Evolutionary conservation across 1,139 yeast genomes (phyloP).

Genomic region (Yamadazyma taylorii): DNA sequence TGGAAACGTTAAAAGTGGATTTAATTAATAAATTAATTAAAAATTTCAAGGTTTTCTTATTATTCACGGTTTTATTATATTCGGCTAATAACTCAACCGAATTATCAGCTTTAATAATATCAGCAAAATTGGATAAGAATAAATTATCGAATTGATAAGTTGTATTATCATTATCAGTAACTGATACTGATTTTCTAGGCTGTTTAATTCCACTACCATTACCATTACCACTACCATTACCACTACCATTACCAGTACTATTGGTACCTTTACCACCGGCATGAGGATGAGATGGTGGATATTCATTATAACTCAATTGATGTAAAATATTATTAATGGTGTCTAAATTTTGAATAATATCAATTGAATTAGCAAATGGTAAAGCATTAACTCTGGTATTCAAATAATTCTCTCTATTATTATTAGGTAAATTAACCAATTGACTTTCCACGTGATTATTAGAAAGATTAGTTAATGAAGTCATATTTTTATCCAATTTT

Average conservation of each 20-base stretch:
- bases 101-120: conserved; percentile 48
- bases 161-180: conserved; percentile 6
- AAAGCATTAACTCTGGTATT: conserved; percentile 70
- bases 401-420: conserved; percentile 66
- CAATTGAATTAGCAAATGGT: conserved; percentile 73
- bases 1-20: conserved; percentile 54
- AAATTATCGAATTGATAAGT: conserved; percentile 31
- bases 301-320: conserved; percentile 29
- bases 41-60: conserved; percentile 36
- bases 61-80: conserved; percentile 23
- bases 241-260: too few species aligned
- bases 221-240: too few species aligned
- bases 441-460: conserved; percentile 15
- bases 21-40: conserved; percentile 60
- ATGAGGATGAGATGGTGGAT: conserved; percentile 5
- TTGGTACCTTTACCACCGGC: too few species aligned
- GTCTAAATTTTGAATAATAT: conserved; percentile 54
- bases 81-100: conserved; percentile 39
- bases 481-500: conserved; percentile 81
- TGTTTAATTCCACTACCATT: conserved; percentile 3
- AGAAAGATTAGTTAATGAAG: conserved; percentile 22
- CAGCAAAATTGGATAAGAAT: conserved; percentile 24
- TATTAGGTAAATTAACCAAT: conserved; percentile 44
- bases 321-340: conserved; percentile 55
- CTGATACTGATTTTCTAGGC: background rate